Conservation (phyloP, 2,329 filamentous ascomycete genomes). For the Phaeosphaeria sp. region DNA sequence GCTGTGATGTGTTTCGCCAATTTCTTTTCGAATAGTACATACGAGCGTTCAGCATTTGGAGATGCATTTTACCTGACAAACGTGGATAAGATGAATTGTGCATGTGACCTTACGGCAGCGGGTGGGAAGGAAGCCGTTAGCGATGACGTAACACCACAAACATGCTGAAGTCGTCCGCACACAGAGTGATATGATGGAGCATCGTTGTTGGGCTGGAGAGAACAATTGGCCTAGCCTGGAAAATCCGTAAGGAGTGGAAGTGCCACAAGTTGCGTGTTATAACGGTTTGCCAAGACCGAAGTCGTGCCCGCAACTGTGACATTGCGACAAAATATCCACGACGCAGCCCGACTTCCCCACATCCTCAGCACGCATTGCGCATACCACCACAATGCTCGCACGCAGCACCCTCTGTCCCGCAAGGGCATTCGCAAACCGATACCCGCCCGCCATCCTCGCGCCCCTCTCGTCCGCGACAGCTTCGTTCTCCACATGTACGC, state of each 20-base stretch:
- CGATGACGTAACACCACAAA: background rate
- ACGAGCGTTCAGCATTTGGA: too few relatives aligned
- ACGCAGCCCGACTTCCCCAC: background rate
- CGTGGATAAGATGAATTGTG: too few relatives aligned
- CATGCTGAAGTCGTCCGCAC: background rate
- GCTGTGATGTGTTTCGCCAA: too few relatives aligned
- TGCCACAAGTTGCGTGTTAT: background rate
- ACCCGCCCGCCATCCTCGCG: slow-evolving; percentile 35
- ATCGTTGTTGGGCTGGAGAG: background rate
- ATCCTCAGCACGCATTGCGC: background rate
- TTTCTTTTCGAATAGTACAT: too few relatives aligned
- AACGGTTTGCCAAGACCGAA: slow-evolving; percentile 4
- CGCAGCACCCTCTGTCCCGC: slow-evolving; percentile 40
- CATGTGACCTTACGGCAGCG: too few relatives aligned
- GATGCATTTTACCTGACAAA: too few relatives aligned
- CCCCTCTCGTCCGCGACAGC: slow-evolving; percentile 29
- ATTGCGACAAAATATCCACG: slow-evolving; percentile 6
- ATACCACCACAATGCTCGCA: slow-evolving; percentile 35
- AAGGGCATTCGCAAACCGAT: slow-evolving; percentile 36
- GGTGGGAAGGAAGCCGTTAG: background rate
- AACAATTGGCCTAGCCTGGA: background rate
- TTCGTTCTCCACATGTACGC: slow-evolving; percentile 38
- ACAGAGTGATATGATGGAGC: background rate
- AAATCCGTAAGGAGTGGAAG: background rate
- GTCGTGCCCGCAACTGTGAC: slow-evolving; percentile 1